Conservation (phyloP, 2,329 filamentous ascomycete genomes). For the Ascochyta clinopodiicola region DNA sequence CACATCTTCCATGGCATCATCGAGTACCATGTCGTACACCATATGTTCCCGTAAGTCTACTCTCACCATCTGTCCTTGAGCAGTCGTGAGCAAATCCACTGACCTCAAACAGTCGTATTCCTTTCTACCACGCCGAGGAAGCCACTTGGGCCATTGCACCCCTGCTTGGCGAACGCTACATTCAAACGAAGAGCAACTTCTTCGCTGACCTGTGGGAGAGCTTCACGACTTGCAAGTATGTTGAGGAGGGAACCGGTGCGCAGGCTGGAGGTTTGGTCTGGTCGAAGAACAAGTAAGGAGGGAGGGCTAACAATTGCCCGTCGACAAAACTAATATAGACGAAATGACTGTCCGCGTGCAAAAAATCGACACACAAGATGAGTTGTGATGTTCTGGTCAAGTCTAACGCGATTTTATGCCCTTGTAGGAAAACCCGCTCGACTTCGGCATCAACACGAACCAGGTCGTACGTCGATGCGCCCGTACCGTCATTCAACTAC, state of each 20-base stretch:
- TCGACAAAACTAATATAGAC: background rate
- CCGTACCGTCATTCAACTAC: too few relatives aligned
- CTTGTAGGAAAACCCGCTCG: too few relatives aligned
- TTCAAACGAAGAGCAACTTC: slow-evolving; percentile 30
- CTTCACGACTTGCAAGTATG: slow-evolving; percentile 33
- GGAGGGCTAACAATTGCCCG: background rate
- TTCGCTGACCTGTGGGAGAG: slow-evolving; percentile 29
- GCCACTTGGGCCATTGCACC: slow-evolving; percentile 33
- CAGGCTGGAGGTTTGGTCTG: slow-evolving; percentile 24
- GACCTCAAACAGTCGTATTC: slow-evolving; percentile 29
- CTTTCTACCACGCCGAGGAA: slow-evolving; percentile 38
- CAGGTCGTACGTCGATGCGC: background rate
- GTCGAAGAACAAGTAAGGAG: slow-evolving; percentile 15
- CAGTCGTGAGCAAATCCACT: background rate
- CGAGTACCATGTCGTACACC: slow-evolving; percentile 69
- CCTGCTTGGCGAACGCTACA: slow-evolving; percentile 34
- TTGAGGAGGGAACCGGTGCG: slow-evolving; percentile 27
- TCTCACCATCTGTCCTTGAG: too few relatives aligned
- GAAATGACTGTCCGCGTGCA: too few relatives aligned
- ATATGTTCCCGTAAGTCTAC: slow-evolving; percentile 59
- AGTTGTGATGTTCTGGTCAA: too few relatives aligned
- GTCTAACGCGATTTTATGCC: too few relatives aligned
- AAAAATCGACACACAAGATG: too few relatives aligned
- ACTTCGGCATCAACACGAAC: too few relatives aligned
- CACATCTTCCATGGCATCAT: slow-evolving; percentile 72